Conservation (phyloP, 2,329 filamentous ascomycete species). For the Chrysoporthe puriensis region DNA sequence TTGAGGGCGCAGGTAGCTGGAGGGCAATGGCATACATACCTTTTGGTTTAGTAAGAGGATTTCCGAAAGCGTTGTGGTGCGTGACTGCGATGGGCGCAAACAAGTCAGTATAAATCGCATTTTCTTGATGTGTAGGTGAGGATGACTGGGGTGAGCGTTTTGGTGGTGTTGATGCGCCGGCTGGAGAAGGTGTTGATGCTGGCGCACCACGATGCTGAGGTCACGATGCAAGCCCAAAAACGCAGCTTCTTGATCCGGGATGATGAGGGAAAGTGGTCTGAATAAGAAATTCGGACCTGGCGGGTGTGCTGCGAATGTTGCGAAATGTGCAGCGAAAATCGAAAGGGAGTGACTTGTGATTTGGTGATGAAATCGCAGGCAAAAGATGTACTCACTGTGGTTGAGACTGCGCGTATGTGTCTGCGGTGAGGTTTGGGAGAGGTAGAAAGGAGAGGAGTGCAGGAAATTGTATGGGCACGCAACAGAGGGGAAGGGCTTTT, state of each 20-base stretch:
- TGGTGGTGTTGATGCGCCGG: conserved; percentile 30
- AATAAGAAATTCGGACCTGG: conserved; percentile 12
- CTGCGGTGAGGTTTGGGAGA: conserved; percentile 60
- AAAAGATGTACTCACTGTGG: conserved; percentile 34
- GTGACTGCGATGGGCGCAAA: conserved; percentile 34
- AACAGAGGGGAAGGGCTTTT: conserved; percentile 62
- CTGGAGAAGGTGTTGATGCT: conserved; percentile 27
- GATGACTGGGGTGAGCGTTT: conserved; percentile 11
- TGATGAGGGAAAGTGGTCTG: conserved; percentile 15
- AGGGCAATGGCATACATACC: conserved; percentile 41
- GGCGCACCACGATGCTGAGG: conserved; percentile 24
- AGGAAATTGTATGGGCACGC: conserved; percentile 57
- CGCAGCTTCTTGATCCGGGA: conserved; percentile 15
- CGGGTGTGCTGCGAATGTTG: conserved; percentile 15
- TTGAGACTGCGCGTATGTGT: conserved; percentile 50
- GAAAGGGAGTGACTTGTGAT: conserved; percentile 44
- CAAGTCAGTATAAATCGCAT: conserved; percentile 18
- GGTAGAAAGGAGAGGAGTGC: conserved; percentile 55
- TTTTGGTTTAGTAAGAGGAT: conserved; percentile 33
- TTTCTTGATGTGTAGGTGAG: conserved; percentile 1
- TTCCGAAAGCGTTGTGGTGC: conserved; percentile 32
- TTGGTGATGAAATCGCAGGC: conserved; percentile 33
- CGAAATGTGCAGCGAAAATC: conserved; percentile 22
- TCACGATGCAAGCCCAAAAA: conserved; percentile 19
- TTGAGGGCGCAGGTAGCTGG: conserved; percentile 41